phyloP scores from a whole-genome alignment of 148 eudicot species.

The Rhododendron molle region DNA sequence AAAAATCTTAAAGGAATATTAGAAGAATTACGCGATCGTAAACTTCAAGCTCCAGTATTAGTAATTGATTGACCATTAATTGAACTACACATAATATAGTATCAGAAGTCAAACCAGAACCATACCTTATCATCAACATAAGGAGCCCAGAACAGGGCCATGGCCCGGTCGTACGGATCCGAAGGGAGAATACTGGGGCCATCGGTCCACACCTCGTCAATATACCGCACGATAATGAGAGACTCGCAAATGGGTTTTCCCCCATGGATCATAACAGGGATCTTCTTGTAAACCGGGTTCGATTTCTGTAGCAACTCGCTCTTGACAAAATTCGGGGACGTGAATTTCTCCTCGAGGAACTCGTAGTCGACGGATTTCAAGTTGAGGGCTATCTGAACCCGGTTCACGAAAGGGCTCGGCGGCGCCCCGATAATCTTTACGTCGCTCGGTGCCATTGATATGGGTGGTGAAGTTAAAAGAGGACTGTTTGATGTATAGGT shows the following conservation, averaged over 20 bases:
- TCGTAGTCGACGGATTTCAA: slow-evolving; percentile 38
- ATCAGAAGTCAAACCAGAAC: not conserved
- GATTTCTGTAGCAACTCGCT: slow-evolving; percentile 53
- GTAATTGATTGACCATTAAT: too few relatives aligned
- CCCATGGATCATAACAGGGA: slow-evolving; percentile 56
- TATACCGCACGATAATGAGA: slow-evolving; percentile 25
- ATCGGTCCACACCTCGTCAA: slow-evolving; percentile 22
- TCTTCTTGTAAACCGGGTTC: slow-evolving; percentile 63
- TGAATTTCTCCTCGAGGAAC: slow-evolving; percentile 24
- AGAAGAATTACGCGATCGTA: too few relatives aligned
- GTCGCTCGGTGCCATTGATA: slow-evolving; percentile 15
- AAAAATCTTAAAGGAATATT: too few relatives aligned
- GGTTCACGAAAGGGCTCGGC: slow-evolving; percentile 23
- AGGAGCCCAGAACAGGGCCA: slow-evolving; percentile 55
- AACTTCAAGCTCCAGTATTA: too few relatives aligned
- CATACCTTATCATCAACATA: slow-evolving; percentile 50
- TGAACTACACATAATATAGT: too few relatives aligned
- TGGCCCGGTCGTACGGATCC: slow-evolving; percentile 60
- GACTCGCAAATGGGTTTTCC: slow-evolving; percentile 54
- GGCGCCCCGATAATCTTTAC: slow-evolving; percentile 29
- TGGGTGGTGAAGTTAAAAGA: not conserved
- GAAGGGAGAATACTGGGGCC: slow-evolving; percentile 48
- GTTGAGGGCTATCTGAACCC: slow-evolving; percentile 31
- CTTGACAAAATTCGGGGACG: slow-evolving; percentile 11
- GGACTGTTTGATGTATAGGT: not conserved